Evolutionary conservation across 495 filamentous ascomycete species (phyloP).

Genomic region (Neurospora sublineolata): DNA sequence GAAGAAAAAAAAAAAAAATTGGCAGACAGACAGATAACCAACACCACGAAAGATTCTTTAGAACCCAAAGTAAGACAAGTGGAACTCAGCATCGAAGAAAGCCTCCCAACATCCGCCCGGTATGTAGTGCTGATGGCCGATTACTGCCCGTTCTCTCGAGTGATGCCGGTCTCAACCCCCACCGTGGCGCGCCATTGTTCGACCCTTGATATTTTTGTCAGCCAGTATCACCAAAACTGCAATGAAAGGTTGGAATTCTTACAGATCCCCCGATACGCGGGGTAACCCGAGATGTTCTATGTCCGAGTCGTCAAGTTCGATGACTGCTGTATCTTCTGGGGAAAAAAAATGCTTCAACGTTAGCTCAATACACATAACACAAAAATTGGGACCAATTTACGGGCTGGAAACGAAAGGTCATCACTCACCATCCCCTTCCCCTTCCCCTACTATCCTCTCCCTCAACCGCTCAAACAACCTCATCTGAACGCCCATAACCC

Average conservation of each 20-base stretch:
- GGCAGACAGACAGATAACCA: background rate
- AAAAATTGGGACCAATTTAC: no score
- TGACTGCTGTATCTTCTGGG: background rate
- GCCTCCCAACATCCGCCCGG: background rate
- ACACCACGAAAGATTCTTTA: background rate
- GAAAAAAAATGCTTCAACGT: no score
- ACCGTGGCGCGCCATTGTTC: conserved; percentile 7
- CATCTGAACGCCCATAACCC: conserved; percentile 1
- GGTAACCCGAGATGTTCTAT: conserved; percentile 3
- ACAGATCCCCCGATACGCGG: background rate
- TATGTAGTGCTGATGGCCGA: background rate
- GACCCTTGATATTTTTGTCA: background rate
- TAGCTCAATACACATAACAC: no score
- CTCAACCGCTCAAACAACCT: background rate
- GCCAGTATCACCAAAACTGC: background rate
- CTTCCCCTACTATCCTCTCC: background rate
- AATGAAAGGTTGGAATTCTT: background rate
- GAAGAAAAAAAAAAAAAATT: background rate
- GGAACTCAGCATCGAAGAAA: background rate
- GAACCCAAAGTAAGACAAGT: background rate
- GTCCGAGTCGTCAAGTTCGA: conserved; percentile 2
- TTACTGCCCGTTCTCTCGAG: background rate
- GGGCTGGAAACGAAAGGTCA: no score
- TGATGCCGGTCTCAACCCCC: background rate
- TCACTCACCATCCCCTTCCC: background rate